Evolutionary conservation across 129 eudicot genomes (phyloP).

Genomic region (Mikania micrantha): DNA sequence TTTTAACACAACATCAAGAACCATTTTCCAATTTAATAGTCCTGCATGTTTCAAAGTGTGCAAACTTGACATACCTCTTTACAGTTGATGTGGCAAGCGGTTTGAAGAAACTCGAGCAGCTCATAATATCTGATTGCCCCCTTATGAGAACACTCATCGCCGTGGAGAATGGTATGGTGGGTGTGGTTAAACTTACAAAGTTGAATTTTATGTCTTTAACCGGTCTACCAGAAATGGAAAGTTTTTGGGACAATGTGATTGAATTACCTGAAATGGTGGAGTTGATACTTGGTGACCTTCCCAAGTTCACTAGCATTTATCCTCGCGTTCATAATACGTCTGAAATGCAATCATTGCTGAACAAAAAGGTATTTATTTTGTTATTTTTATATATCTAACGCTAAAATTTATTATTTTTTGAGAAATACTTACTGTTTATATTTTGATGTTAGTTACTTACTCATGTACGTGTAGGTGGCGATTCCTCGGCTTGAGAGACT

Average conservation of each 20-base stretch:
- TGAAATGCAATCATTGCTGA: not conserved
- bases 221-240: not conserved
- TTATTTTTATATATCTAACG: not conserved
- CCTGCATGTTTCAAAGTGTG: not conserved
- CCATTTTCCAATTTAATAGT: not conserved
- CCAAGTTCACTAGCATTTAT: not conserved
- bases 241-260: not conserved
- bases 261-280: not conserved
- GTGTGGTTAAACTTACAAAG: not conserved
- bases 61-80: not conserved
- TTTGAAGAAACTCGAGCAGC: not conserved
- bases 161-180: not conserved
- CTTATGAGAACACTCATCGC: not conserved
- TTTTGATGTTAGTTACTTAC: no score
- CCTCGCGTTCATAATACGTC: not conserved
- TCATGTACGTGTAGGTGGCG: not conserved
- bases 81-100: not conserved
- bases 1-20: not conserved
- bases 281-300: not conserved
- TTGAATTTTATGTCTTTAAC: not conserved
- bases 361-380: not conserved
- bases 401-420: not conserved
- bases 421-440: no score
- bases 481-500: not conserved
- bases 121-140: not conserved